Percentiles rank a stretch among this genome's conserved stretches.
Conservation (phyloP, 2,329 filamentous ascomycete genomes). For the Cucurbitaria berberidis region DNA sequence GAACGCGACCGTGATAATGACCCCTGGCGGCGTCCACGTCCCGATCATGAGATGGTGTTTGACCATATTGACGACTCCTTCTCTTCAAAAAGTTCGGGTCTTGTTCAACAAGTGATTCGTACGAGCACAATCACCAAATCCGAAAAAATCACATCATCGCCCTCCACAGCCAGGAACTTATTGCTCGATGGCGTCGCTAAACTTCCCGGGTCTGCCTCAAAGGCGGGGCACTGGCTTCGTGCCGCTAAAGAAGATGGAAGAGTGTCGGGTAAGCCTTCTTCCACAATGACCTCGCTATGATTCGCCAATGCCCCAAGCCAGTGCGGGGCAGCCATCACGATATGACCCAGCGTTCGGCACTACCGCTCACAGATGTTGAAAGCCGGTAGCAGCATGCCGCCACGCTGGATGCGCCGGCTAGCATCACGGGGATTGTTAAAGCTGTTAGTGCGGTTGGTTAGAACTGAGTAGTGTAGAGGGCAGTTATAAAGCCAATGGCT, state of each 20-base stretch:
- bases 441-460: slow-evolving; percentile 25
- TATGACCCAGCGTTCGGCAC: slow-evolving; percentile 28
- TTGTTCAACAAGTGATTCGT: not conserved
- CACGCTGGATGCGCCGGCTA: slow-evolving; percentile 32
- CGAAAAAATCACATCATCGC: not conserved
- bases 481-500: slow-evolving; percentile 25
- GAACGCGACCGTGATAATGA: slow-evolving; percentile 88
- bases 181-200: slow-evolving; percentile 15
- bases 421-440: slow-evolving; percentile 29
- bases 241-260: slow-evolving; percentile 14
- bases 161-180: not conserved
- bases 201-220: slow-evolving; percentile 20
- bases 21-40: slow-evolving; percentile 87
- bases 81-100: not conserved
- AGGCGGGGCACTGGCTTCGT: slow-evolving; percentile 28
- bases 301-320: slow-evolving; percentile 59
- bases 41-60: slow-evolving; percentile 91
- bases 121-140: slow-evolving; percentile 3
- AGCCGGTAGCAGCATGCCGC: slow-evolving; percentile 31
- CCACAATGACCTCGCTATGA: slow-evolving; percentile 47
- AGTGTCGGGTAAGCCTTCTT: slow-evolving; percentile 35
- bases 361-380: slow-evolving; percentile 9
- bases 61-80: slow-evolving; percentile 57
- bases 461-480: slow-evolving; percentile 1
- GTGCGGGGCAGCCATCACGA: slow-evolving; percentile 29